A percentile compares a stretch with the other conserved stretches of the same genome.
Conservation (phyloP, 2,329 filamentous ascomycete species). For the Trichoderma sp. region DNA sequence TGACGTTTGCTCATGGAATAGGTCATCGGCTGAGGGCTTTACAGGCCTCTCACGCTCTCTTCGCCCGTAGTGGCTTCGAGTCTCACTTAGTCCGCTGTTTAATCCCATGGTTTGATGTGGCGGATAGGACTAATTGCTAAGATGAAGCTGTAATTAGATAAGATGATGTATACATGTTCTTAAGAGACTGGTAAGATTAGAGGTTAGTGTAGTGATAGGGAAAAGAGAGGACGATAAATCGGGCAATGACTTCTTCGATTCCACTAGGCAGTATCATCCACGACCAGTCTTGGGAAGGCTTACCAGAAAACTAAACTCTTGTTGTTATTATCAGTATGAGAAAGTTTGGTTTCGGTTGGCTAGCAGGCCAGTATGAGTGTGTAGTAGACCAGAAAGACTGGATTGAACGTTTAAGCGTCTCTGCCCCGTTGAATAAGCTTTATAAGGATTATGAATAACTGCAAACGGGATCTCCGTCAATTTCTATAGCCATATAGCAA, state of each 20-base stretch:
- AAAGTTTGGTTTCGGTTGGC: not conserved
- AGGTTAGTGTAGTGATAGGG: not conserved
- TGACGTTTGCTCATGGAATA: not conserved
- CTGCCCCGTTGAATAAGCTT: not conserved
- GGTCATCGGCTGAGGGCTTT: not conserved
- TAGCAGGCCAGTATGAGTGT: not conserved
- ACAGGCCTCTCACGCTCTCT: not conserved
- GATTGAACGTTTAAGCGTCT: not conserved
- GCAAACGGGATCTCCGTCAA: not conserved
- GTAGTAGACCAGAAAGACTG: not conserved
- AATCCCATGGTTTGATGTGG: not conserved
- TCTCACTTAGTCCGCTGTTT: not conserved
- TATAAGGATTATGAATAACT: not conserved
- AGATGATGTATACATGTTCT: not conserved
- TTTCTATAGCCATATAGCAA: not conserved
- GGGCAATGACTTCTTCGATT: not conserved
- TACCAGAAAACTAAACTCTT: not conserved
- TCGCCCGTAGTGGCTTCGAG: not conserved
- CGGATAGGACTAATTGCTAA: not conserved
- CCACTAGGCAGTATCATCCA: not conserved
- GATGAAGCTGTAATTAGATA: not conserved
- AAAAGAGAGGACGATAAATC: not conserved
- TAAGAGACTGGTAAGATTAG: not conserved
- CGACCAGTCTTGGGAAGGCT: not conserved
- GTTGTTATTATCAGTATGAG: not conserved